Base-by-base conservation (phyloP, 331 rosid species). In the Quercus tomentella region DNA sequence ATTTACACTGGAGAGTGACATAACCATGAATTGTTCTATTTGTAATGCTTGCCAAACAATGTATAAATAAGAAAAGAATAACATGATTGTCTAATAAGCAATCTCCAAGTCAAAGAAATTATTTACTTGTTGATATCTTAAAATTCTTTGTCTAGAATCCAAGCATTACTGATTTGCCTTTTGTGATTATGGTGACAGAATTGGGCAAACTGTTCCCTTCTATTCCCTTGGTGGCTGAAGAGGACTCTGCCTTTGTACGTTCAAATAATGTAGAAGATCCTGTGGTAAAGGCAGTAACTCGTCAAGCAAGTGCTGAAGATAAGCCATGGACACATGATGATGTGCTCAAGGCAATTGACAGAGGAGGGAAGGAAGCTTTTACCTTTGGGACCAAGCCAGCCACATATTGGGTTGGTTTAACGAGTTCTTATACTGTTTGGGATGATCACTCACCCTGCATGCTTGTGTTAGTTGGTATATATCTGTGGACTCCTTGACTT, bases 221-320 rank as follows among this genome's bases (percentile, higher is more conserved):
- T 73, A 91, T 93, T 70, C 99, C 97, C 3, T 79, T 93, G 84
- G 99, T 95, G 84, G 97, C 99, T 11, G 97, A 95, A 85, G 99
- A 93, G 88, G 99, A 95, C 80, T 95, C 97, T 49, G 87, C 91
- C 68, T 93, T 84, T 80, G 25, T 95, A 62, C 91, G 81, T 23
- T 78, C 89, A 70, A 90, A 84, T 72, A 89, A 95, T 84, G 79
- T 93, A 62, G 92, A 80, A 21, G 91, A 62, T 66, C 76, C 91
- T 6, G 97, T 95, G 79, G 80, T 82, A 74, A 76, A 79, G 67
- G 93, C 86, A 26, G 89, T 91, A 35, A 78, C 81, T 63, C 84
- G 85, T 54, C 86, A 77, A 69, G 78, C 80, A 56, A 82, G 94
- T 77, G 65, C 55, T 26, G 66, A 60, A 57, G 73, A 81, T 73